Evolutionary conservation across 75 land plant genomes (phyloP).

Genomic region (Picea sitchensis): DNA sequence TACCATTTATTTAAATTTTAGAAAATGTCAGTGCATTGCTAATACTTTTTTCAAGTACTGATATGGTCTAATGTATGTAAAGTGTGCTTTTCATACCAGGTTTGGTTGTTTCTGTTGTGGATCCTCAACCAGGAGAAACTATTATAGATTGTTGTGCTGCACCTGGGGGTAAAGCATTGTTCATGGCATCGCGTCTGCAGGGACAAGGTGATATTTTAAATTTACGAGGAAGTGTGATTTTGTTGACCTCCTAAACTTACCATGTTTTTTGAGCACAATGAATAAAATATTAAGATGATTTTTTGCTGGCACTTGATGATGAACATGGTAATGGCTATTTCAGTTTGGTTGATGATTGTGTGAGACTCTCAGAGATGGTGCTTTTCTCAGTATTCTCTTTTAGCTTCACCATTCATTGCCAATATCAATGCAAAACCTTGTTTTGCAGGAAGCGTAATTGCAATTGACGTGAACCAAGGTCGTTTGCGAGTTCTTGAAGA

Average conservation of each 20-base stretch:
- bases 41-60: not conserved
- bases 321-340: not conserved
- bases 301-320: not conserved
- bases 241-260: not conserved
- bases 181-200: conserved; percentile 66
- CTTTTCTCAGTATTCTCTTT: not conserved
- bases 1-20: not conserved
- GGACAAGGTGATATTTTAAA: conserved; percentile 57
- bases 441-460: conserved; percentile 57
- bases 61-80: not conserved
- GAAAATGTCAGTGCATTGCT: not conserved
- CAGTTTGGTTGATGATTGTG: not conserved
- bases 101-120: conserved; percentile 66
- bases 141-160: conserved; percentile 92
- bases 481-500: conserved; percentile 75
- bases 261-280: not conserved
- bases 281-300: not conserved
- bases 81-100: conserved; percentile 33
- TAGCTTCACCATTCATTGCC: not conserved
- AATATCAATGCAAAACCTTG: not conserved
- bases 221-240: not conserved
- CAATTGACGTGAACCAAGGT: conserved; percentile 83
- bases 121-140: conserved; percentile 77
- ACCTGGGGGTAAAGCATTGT: conserved; percentile 85
- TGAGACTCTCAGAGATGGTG: not conserved